Evolutionary conservation across 495 filamentous ascomycete species (phyloP), one percentile per base, ranked within the genome.

Genomic region (Cercophora sp.): DNA sequence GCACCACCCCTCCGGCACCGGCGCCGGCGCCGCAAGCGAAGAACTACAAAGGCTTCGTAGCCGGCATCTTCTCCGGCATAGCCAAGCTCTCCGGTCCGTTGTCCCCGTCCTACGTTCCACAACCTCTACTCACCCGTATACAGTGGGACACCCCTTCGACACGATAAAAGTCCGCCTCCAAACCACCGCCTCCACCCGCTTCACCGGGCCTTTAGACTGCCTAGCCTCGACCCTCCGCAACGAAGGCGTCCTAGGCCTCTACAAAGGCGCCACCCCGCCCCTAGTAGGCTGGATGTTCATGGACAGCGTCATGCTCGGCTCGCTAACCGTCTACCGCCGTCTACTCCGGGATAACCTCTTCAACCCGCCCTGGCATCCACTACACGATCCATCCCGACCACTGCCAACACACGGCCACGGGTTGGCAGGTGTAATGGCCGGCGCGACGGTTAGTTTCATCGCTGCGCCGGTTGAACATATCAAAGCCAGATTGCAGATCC

Each of bases 251-350:
- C 65, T 69, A 19, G 91, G 87, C 13, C 70, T 96, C 16, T 96
- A 96, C 73, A 96, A 96, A 66, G 91, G 87, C 62, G 91, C 91
- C 11, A 88, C 87, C 3, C 92, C 92, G 31, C 92, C 91, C 35
- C 71, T 96, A 45, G 81, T 96, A 51, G 93, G 93, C 54, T 98
- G 92, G 92, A 96, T 96, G 89, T 86, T 92, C 65, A 96, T 97
- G 92, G 92, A 97, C 69, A 87, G 82, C 52, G 72, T 96, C 37
- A 96, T 96, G 93, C 81, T 98, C 29, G 93, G 93, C 18, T 91
- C 87, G 15, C 75, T 98, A 48, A 92, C 87, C 25, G 79, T 93
- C 46, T 96, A 98, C 71, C 87, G 89, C 13, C 85, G 85, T 16
- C 58, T 96, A 22, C 73, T 98, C 1, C 82, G 84, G 41, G 82